Conservation (phyloP, 495 filamentous ascomycete genomes). For the Annulohypoxylon moriforme region DNA sequence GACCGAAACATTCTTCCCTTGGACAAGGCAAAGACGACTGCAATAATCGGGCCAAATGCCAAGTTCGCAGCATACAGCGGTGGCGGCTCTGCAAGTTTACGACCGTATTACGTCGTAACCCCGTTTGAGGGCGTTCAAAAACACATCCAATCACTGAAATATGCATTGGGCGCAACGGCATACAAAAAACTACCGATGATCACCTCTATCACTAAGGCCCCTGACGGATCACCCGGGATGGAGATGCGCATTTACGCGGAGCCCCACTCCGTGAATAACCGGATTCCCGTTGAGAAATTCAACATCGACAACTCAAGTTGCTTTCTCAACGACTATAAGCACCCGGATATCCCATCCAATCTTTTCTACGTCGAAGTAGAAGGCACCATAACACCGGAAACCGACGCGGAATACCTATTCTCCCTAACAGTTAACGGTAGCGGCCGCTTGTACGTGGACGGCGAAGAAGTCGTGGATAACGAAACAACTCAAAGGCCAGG, state of each 20-base stretch:
- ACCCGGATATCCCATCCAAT: not conserved
- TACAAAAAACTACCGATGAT: not conserved
- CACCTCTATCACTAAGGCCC: not conserved
- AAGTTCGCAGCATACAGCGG: not conserved
- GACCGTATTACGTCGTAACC: not conserved
- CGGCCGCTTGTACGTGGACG: not conserved
- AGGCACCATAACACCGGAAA: not conserved
- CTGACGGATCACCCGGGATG: not conserved
- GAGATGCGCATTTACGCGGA: not conserved
- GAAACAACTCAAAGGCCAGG: not conserved
- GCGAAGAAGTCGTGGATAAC: constrained; percentile 3
- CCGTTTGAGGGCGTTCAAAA: not conserved
- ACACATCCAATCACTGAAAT: not conserved
- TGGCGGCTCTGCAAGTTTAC: not conserved
- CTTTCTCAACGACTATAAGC: constrained; percentile 1
- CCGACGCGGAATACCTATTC: not conserved
- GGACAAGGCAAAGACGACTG: not conserved
- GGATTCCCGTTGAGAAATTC: not conserved
- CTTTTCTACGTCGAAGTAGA: constrained; percentile 14
- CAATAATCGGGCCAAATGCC: constrained; percentile 8
- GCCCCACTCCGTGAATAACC: not conserved
- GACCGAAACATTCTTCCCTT: not conserved
- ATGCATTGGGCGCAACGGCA: not conserved
- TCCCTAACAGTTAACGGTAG: not conserved
- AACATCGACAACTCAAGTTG: not conserved